Percentiles rank a stretch among this genome's conserved stretches.
Conservation (phyloP, 2,329 filamentous ascomycete genomes). For the Phyllosticta citrichinensis region DNA sequence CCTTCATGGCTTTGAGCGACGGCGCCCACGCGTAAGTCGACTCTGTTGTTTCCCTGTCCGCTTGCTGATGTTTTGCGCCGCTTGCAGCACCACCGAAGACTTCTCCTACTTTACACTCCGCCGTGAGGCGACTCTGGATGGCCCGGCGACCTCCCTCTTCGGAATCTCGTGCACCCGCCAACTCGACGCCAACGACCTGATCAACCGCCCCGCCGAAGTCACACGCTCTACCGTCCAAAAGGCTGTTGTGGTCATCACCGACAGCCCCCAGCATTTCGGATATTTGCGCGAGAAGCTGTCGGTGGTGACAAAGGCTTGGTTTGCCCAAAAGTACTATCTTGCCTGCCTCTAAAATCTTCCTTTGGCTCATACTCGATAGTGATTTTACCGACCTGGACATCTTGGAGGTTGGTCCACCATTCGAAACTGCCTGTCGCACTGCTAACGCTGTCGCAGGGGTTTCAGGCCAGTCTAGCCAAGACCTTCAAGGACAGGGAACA, state of each 20-base stretch:
- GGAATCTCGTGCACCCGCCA: slow-evolving; percentile 93
- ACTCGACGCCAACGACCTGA: slow-evolving; percentile 67
- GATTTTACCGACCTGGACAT: slow-evolving; percentile 92
- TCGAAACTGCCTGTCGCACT: background rate
- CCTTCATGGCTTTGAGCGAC: slow-evolving; percentile 95
- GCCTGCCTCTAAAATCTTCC: slow-evolving; percentile 11
- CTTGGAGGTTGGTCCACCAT: slow-evolving; percentile 41
- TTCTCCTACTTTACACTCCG: slow-evolving; percentile 97
- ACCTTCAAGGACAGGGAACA: slow-evolving; percentile 53
- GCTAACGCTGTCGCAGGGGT: slow-evolving; percentile 45
- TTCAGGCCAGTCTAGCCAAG: slow-evolving; percentile 73
- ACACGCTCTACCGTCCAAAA: slow-evolving; percentile 98
- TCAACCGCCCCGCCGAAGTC: slow-evolving; percentile 74
- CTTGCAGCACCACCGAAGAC: slow-evolving; percentile 69
- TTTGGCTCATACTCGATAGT: slow-evolving; percentile 25
- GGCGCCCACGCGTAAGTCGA: slow-evolving; percentile 77
- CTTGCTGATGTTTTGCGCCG: background rate
- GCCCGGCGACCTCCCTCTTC: slow-evolving; percentile 72
- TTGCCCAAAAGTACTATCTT: slow-evolving; percentile 66
- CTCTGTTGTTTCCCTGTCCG: background rate
- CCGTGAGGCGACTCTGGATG: slow-evolving; percentile 35
- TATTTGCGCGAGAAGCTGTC: slow-evolving; percentile 82
- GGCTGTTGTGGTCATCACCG: slow-evolving; percentile 89
- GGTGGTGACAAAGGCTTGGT: slow-evolving; percentile 91
- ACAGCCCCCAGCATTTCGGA: slow-evolving; percentile 82